Evolutionary conservation across 2,329 filamentous ascomycete genomes (phyloP).

Genomic region (Trichoderma atroviride): DNA sequence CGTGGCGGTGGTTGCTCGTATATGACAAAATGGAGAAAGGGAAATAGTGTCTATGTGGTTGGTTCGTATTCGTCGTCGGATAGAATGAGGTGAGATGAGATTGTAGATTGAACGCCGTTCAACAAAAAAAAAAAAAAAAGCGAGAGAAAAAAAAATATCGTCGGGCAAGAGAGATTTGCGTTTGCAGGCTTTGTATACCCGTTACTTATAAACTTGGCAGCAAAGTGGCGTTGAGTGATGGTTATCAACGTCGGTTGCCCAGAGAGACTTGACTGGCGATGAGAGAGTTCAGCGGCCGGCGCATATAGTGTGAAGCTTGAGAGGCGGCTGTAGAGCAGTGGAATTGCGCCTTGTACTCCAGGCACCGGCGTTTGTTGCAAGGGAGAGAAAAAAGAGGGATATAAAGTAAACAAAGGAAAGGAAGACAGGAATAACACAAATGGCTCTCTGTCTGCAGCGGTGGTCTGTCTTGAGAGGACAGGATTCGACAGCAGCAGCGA

Average conservation of each 20-base stretch:
- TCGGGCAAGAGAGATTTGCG: not conserved
- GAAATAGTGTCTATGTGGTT: slow-evolving; percentile 9
- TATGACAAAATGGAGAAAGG: not conserved
- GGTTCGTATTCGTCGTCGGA: slow-evolving; percentile 23
- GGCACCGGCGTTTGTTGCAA: slow-evolving; percentile 9
- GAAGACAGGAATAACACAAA: not conserved
- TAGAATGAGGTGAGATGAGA: slow-evolving; percentile 14
- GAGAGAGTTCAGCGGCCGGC: slow-evolving; percentile 20
- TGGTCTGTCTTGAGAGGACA: not conserved
- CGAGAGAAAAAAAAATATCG: not conserved
- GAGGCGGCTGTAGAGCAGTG: not conserved
- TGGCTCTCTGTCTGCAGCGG: not conserved
- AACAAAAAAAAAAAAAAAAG: not conserved
- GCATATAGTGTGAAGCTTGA: slow-evolving; percentile 9
- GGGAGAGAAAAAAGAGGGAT: not conserved
- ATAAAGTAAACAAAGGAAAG: not conserved
- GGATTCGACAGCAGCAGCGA: not conserved
- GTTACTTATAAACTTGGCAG: not conserved
- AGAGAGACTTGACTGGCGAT: not conserved
- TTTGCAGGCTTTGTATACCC: not conserved
- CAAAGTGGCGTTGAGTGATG: not conserved
- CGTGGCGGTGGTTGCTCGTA: slow-evolving; percentile 6
- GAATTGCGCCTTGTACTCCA: slow-evolving; percentile 13
- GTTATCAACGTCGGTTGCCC: not conserved
- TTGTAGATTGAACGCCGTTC: not conserved